Evolutionary conservation across 257 asterid species (phyloP).

Genomic region (Solanum chiquidenum): DNA sequence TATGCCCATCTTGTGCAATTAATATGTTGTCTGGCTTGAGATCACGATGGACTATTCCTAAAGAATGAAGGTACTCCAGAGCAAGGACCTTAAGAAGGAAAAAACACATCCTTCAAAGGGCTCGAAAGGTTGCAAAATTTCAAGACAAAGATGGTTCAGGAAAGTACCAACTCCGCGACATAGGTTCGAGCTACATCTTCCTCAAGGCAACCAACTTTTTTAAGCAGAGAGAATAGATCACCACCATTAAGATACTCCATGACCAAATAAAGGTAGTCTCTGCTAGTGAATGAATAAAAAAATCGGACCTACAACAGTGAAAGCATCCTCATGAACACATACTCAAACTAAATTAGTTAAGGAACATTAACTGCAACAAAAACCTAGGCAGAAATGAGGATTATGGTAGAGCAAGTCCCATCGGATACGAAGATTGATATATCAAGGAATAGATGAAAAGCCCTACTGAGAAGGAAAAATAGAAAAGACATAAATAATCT

Average conservation of each 20-base stretch:
- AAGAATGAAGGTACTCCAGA: constrained; percentile 90
- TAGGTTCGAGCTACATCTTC: constrained; percentile 78
- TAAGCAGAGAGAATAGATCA: constrained; percentile 79
- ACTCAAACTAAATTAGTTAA: constrained; percentile 4
- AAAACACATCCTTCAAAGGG: constrained; percentile 13
- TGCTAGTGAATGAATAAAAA: constrained; percentile 89
- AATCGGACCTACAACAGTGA: constrained; percentile 66
- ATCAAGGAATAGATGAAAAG: background rate
- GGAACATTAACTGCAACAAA: background rate
- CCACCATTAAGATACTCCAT: constrained; percentile 99
- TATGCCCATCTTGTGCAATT: constrained; percentile 93
- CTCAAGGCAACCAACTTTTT: constrained; percentile 73
- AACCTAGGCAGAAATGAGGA: background rate
- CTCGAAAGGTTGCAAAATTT: constrained; percentile 2
- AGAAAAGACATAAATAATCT: background rate
- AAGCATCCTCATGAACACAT: background rate
- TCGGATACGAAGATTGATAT: background rate
- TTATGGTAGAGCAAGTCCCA: background rate
- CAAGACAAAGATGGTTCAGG: background rate
- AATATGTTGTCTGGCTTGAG: constrained; percentile 92
- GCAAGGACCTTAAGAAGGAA: constrained; percentile 73
- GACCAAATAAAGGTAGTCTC: constrained; percentile 83
- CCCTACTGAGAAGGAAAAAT: constrained; percentile 3
- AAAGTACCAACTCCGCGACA: constrained; percentile 79
- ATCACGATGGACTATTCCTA: constrained; percentile 94